These are phyloP conservation scores for Fusarium chaquense DNA, from an alignment of 2,329 filamentous ascomycete species.

Conservation along the genomic window DNA sequence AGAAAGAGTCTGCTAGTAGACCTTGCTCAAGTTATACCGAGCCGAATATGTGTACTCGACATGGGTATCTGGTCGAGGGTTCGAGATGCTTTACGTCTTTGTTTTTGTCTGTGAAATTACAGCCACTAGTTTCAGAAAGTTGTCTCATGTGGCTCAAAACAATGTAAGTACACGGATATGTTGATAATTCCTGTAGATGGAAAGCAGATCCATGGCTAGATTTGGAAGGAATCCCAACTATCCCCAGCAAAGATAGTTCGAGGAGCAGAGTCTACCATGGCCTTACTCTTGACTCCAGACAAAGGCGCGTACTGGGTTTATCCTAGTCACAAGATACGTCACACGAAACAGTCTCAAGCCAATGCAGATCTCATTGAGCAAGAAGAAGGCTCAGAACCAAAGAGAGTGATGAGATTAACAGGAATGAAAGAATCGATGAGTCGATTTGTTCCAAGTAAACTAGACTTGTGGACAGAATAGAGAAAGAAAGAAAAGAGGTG, in stretches of 20 bases:
- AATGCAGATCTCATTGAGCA: not conserved
- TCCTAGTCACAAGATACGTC: constrained; percentile 3
- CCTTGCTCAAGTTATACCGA: constrained; percentile 8
- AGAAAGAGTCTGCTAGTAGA: not conserved
- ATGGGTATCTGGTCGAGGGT: constrained; percentile 20
- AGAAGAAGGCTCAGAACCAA: not conserved
- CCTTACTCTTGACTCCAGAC: not conserved
- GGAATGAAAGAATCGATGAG: not conserved
- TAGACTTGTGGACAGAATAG: constrained; percentile 19
- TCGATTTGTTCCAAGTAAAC: constrained; percentile 10
- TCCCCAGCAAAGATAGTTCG: not conserved
- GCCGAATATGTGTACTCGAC: not conserved
- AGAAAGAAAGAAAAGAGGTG: constrained; percentile 13
- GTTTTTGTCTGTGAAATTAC: not conserved
- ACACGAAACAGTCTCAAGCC: not conserved
- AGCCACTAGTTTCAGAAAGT: not conserved
- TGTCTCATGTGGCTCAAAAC: not conserved
- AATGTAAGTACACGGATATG: not conserved
- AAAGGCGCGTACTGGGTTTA: constrained; percentile 1
- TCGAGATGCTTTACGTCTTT: not conserved
- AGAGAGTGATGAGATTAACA: not conserved
- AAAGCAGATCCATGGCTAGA: not conserved
- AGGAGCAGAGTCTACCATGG: constrained; percentile 1
- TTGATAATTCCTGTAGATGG: constrained; percentile 6
- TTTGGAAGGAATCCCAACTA: not conserved